These are phyloP conservation scores for Ceratocystiopsis minuta DNA, from an alignment of 2,329 filamentous ascomycete species.

Conservation along the genomic window DNA sequence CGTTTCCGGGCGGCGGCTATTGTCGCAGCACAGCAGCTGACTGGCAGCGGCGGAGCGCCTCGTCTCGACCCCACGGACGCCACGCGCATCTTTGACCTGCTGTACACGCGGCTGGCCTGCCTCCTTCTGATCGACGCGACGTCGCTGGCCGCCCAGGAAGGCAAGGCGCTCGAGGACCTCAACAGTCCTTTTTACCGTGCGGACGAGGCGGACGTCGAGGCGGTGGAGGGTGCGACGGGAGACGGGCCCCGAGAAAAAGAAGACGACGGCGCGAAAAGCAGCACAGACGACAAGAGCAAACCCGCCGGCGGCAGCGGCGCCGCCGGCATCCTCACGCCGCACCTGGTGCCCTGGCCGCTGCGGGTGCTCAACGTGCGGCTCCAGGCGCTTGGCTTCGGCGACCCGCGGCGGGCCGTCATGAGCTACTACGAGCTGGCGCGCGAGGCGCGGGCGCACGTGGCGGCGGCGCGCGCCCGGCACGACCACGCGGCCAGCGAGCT, in stretches of 20 bases:
- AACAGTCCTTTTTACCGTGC: conserved; percentile 39
- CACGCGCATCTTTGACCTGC: conserved; percentile 51
- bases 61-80: conserved; percentile 35
- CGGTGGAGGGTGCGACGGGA: conserved; percentile 4
- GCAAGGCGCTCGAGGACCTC: conserved; percentile 44
- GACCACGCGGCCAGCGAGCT: conserved; percentile 37
- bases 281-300: too few species aligned
- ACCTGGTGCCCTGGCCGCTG: conserved; percentile 74
- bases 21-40: conserved; percentile 43
- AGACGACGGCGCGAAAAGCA: too few species aligned
- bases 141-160: conserved; percentile 48
- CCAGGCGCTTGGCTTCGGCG: conserved; percentile 71
- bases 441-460: conserved; percentile 49
- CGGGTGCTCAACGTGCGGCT: conserved; percentile 68
- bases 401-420: conserved; percentile 70
- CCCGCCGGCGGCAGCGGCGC: conserved; percentile 3
- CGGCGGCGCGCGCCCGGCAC: conserved; percentile 23
- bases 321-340: conserved; percentile 12
- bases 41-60: conserved; percentile 20
- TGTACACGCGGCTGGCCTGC: conserved; percentile 69
- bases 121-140: conserved; percentile 62
- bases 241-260: too few species aligned
- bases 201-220: conserved; percentile 22
- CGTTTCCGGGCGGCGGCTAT: conserved; percentile 70
- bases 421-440: conserved; percentile 76